phyloP scores from a whole-genome alignment of 2,329 filamentous ascomycete genomes.

The Rutstroemia sp. region DNA sequence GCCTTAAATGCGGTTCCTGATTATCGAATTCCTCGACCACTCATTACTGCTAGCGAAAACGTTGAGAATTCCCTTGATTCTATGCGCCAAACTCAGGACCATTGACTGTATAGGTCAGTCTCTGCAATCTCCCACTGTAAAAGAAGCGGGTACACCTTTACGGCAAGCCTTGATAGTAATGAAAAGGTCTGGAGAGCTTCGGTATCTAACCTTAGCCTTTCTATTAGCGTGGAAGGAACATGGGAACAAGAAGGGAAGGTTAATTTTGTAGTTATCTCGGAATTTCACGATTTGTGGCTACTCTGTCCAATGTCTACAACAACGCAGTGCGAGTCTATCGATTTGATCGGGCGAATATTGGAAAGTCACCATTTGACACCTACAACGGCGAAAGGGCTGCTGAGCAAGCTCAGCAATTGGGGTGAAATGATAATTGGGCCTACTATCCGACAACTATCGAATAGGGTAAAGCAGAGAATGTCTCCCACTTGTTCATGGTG shows the following conservation, averaged over 20 bases:
- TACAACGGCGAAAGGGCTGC: constrained; percentile 24
- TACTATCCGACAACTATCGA: constrained; percentile 57
- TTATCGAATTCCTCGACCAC: constrained; percentile 48
- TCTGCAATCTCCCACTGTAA: constrained; percentile 52
- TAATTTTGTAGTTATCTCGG: constrained; percentile 52
- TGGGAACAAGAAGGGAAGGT: constrained; percentile 53
- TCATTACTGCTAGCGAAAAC: constrained; percentile 35
- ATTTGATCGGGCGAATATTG: constrained; percentile 32
- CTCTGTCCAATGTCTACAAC: constrained; percentile 47
- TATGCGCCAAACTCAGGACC: constrained; percentile 52
- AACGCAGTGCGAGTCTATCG: constrained; percentile 52
- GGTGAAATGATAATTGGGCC: constrained; percentile 41
- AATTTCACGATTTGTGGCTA: constrained; percentile 42
- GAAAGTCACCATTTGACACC: constrained; percentile 21
- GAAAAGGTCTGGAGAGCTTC: constrained; percentile 50
- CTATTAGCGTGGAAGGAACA: constrained; percentile 40
- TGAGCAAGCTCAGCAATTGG: constrained; percentile 19
- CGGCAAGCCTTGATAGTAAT: constrained; percentile 53
- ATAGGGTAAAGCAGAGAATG: constrained; percentile 43
- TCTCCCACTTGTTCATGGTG: constrained; percentile 47
- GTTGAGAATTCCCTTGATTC: constrained; percentile 48
- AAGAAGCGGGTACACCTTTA: constrained; percentile 41
- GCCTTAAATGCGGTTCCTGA: constrained; percentile 45
- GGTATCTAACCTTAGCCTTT: constrained; percentile 28
- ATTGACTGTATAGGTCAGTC: constrained; percentile 58